A percentile compares a stretch with the other conserved stretches of the same genome.
phyloP scores from a whole-genome alignment of 306 rosid species.

The Parietaria judaica region DNA sequence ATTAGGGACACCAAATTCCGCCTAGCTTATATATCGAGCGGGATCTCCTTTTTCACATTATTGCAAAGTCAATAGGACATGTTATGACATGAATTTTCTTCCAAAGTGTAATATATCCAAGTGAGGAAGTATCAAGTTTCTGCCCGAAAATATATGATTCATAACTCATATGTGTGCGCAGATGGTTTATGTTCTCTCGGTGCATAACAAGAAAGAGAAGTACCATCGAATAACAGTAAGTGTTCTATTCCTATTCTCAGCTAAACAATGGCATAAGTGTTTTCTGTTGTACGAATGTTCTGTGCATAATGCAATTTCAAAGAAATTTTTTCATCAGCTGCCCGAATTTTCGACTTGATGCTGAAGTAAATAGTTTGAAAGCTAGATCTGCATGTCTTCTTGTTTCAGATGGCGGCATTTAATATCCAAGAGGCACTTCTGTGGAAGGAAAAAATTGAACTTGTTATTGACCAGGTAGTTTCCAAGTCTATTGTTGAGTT shows the following conservation, averaged over 20 bases:
- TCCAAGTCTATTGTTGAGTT: slow-evolving; percentile 1
- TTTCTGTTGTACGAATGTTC: not conserved
- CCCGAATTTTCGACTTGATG: not conserved
- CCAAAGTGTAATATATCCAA: too few species aligned
- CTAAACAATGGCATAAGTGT: not conserved
- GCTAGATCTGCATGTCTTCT: slow-evolving; percentile 10
- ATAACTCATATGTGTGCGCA: slow-evolving; percentile 26
- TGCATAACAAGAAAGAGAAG: slow-evolving; percentile 93
- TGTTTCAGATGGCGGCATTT: slow-evolving; percentile 92
- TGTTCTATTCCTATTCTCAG: slow-evolving; percentile 18
- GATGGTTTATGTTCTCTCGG: slow-evolving; percentile 96
- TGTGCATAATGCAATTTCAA: not conserved
- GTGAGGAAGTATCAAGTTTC: too few species aligned
- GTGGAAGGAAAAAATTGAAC: slow-evolving; percentile 90
- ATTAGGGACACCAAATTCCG: too few species aligned
- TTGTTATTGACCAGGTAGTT: slow-evolving; percentile 86
- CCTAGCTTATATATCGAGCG: too few species aligned
- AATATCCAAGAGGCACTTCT: slow-evolving; percentile 94
- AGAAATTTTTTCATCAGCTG: not conserved
- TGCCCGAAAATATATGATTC: too few species aligned
- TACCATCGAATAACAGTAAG: slow-evolving; percentile 84
- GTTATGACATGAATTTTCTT: too few species aligned
- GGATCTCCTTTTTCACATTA: too few species aligned
- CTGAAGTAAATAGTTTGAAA: not conserved
- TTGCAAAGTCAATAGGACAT: too few species aligned